Evolutionary conservation across 1,284 basidiomycete species (phyloP), one percentile per base, ranked within the genome.

Genomic region (Pseudozyma thailandica): DNA sequence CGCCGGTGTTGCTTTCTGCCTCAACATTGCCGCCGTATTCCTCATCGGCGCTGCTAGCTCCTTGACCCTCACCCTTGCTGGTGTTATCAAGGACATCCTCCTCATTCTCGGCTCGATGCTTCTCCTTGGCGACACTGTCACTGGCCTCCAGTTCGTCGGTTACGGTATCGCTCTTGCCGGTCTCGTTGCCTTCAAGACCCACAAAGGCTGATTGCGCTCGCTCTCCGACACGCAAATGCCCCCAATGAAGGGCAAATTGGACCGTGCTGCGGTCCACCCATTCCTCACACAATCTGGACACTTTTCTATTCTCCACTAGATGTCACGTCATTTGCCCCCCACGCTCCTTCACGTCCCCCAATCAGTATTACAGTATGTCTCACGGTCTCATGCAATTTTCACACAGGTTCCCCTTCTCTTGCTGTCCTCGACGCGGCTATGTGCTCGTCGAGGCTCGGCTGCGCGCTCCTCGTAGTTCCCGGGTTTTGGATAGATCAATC

Each of bases 1-100:
- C 83, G 95, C 94, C 0, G 84, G 86, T 50, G 88, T 94, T 27
- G 95, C 95, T 1, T 96, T 98, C 85, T 86, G 91, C 45, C 87
- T 98, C 58, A 98, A 98, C 84, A 87, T 95, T 47, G 91, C 94
- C 0, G 93, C 94, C 8, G 94, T 98, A 25, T 98, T 95, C 87
- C 87, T 98, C 63, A 93, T 98, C 47, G 88, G 93, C 50, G 91
- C 89, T 0, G 92, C 90, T 1, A 91, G 90, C 59, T 93, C 94
- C 1, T 87, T 98, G 58, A 89, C 96, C 6, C 86, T 98, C 69
- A 98, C 94, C 2, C 88, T 98, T 10, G 93, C 94, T 7, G 95
- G 95, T 63, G 94, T 98, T 16, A 90, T 97, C 41, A 79, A 91
- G 90, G 94, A 98, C 83, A 97, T 98, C 71, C 87, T 98, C 33